Conservation (phyloP, 305 asterid species). For the Solanum hybrid region DNA sequence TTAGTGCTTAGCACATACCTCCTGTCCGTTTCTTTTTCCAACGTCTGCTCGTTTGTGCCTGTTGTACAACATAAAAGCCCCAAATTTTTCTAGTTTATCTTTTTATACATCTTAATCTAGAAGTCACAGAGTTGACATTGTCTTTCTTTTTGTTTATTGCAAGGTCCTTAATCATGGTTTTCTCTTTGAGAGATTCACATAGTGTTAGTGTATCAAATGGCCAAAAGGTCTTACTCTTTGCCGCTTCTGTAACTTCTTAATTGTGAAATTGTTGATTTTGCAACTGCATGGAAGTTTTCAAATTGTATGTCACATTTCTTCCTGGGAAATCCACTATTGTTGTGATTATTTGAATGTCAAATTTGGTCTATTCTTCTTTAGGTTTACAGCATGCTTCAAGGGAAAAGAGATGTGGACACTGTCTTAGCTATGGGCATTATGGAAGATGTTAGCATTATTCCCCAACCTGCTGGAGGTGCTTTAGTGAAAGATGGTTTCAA, state of each 20-base stretch:
- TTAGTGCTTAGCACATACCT: not conserved
- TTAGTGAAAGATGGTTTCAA: not conserved
- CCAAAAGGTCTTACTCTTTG: no score
- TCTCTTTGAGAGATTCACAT: not conserved
- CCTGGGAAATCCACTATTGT: not conserved
- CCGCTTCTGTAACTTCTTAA: not conserved
- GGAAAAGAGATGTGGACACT: conserved; percentile 89
- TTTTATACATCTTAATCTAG: not conserved
- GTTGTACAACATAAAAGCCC: not conserved
- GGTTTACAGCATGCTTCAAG: conserved; percentile 98
- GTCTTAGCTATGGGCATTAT: conserved; percentile 88
- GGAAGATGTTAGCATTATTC: conserved; percentile 94
- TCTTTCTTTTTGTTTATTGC: not conserved
- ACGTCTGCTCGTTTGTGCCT: not conserved
- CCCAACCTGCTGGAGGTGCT: conserved; percentile 92
- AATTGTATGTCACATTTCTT: not conserved
- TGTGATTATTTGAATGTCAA: not conserved
- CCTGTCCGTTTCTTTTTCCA: not conserved
- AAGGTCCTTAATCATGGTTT: not conserved
- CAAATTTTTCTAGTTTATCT: not conserved
- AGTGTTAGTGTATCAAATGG: no score
- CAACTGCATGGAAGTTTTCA: not conserved
- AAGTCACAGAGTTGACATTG: not conserved
- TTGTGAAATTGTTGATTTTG: not conserved
- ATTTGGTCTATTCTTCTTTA: conserved; percentile 14